phyloP scores from a whole-genome alignment of 768 basidiomycete species.

The Russula sp. region DNA sequence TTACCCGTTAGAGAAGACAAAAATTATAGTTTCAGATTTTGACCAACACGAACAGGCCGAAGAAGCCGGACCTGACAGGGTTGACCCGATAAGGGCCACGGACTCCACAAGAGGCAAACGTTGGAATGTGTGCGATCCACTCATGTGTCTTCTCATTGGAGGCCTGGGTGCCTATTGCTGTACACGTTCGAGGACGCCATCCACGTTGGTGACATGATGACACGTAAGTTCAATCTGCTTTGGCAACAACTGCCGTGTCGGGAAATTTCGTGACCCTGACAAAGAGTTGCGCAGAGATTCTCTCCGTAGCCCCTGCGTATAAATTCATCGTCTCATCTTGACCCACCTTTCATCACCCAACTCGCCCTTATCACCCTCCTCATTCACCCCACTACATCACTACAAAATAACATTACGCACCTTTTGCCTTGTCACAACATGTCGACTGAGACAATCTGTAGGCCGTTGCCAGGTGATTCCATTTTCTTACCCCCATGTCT shows the following conservation, averaged over 20 bases:
- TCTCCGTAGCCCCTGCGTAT: constrained; percentile 9
- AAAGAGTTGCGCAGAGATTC: not conserved
- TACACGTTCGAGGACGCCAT: constrained; percentile 21
- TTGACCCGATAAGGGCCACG: constrained; percentile 1
- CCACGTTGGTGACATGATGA: constrained; percentile 28
- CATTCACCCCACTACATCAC: not conserved
- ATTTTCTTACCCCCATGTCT: not conserved
- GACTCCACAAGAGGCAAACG: not conserved
- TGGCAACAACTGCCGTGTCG: not conserved
- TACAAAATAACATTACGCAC: not conserved
- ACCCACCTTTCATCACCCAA: not conserved
- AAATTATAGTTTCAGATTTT: not conserved
- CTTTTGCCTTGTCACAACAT: constrained; percentile 1
- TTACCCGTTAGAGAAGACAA: no score
- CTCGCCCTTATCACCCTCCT: not conserved
- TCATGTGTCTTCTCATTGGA: constrained; percentile 25
- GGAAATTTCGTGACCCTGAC: not conserved
- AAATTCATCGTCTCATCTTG: constrained; percentile 4
- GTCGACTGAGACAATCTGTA: constrained; percentile 2
- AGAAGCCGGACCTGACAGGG: not conserved
- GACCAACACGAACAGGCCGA: not conserved
- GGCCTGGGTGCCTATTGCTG: not conserved
- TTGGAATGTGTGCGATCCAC: not conserved
- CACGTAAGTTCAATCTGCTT: constrained; percentile 19
- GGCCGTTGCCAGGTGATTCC: constrained; percentile 33